Evolutionary conservation across 768 basidiomycete genomes (phyloP).

Genomic region (Candolleomyces eurysporus): DNA sequence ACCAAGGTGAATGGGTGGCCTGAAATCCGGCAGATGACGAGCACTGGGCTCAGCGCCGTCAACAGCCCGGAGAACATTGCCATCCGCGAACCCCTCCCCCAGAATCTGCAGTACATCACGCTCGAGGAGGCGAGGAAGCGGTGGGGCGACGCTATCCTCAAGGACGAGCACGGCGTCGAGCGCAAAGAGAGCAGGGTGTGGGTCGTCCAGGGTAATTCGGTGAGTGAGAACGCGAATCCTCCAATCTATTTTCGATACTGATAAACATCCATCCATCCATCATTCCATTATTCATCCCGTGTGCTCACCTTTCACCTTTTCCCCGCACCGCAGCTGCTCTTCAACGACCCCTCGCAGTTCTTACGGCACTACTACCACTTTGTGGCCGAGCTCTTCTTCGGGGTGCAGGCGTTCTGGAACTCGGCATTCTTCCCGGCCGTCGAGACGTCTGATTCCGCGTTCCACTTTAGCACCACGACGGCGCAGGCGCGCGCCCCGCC

Average conservation of each 20-base stretch:
- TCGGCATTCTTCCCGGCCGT: slow-evolving; percentile 41
- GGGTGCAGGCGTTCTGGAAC: slow-evolving; percentile 72
- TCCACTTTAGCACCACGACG: slow-evolving; percentile 5
- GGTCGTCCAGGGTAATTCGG: slow-evolving; percentile 72
- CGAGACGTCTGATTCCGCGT: neutral
- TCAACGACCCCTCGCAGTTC: slow-evolving; percentile 76
- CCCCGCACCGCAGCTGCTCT: slow-evolving; percentile 38
- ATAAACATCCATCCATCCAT: neutral
- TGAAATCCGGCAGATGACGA: slow-evolving; percentile 60
- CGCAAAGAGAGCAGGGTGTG: slow-evolving; percentile 34
- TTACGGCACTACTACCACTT: slow-evolving; percentile 88
- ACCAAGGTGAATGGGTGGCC: slow-evolving; percentile 29
- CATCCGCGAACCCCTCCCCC: slow-evolving; percentile 61
- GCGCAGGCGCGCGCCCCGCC: too few relatives aligned
- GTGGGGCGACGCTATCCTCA: slow-evolving; percentile 50
- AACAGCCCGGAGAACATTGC: slow-evolving; percentile 64
- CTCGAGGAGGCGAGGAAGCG: slow-evolving; percentile 55
- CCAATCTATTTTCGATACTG: neutral
- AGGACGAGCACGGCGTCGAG: slow-evolving; percentile 15
- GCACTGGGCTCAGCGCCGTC: slow-evolving; percentile 57
- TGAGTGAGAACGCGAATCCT: slow-evolving; percentile 21
- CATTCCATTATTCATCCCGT: neutral
- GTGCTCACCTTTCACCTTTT: neutral
- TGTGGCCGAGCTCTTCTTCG: slow-evolving; percentile 77
- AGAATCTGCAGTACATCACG: slow-evolving; percentile 61